Base-by-base conservation (phyloP, 176 grass and related monocot genomes). In the Rhynchospora pubera region DNA sequence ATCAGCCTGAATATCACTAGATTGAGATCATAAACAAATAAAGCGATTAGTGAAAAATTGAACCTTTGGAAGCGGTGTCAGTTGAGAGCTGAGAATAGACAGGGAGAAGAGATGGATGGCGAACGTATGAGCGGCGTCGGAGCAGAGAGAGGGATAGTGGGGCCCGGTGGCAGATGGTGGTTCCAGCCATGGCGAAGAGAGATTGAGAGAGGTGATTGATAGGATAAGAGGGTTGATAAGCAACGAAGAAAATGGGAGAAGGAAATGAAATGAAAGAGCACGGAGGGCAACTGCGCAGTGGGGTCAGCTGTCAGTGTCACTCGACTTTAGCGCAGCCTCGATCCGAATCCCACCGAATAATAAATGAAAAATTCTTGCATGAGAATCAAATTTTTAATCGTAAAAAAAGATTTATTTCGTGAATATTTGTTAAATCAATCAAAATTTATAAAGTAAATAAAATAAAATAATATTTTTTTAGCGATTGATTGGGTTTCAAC, bases 71-170 rank as follows among this genome's bases (percentile, higher is more conserved):
- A 53, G 72, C 21, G 6, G 71, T 23, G 48, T 70, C 70, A 60
- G 50, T 68, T 1, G 87, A 56, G 70, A 68, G 70, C 60, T 69
- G 68, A 21, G 83, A 76, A 63, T 67, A 85, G n/a, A 67, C 78
- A 14, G 53, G 7, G 43, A 59, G 59, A 13, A 42, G 50, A 61
- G 22, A 56, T 18, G 18, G 30, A 34, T 48, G 62, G 57, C 9
- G 80, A 61, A 74, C 12, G 0, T 21, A 78, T 4, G 84, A 19
- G 21, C 56, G 19, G 21, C 81, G 68, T 5, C 15, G 26, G 10
- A 83, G 65, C 0, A 72, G 65, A 8, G 77, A 43, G 21, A 67
- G 58, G 46, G 78, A 32, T 26, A 56, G 48, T 53, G 68, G 68
- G 24, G 63, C 43, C 45, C 83, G 50, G 11, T 77, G 69, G 10